Evolutionary conservation across 73 alveolate genomes (phyloP).

Genomic region (Paramecium biaurelia): DNA sequence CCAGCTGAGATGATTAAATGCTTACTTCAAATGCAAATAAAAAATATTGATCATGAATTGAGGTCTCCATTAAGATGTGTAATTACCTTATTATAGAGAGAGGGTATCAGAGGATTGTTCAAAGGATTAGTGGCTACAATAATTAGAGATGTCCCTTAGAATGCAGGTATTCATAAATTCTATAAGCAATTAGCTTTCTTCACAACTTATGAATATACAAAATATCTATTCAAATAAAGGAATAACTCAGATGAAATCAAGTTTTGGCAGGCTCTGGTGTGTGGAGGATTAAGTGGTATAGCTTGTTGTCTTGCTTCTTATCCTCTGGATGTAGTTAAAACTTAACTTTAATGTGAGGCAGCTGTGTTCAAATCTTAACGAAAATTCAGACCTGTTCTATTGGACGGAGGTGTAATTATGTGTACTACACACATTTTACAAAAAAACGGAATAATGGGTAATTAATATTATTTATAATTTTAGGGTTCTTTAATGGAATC

Average conservation of each 20-base stretch:
- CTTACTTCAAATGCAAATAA: not conserved
- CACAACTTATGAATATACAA: slow-evolving; percentile 1
- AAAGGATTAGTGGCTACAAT: slow-evolving; percentile 37
- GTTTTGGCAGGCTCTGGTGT: not conserved
- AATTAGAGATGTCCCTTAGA: slow-evolving; percentile 42
- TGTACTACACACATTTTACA: slow-evolving; percentile 24
- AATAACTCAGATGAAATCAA: not conserved
- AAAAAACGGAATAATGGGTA: not conserved
- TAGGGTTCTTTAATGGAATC: slow-evolving; percentile 29
- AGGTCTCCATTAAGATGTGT: not conserved
- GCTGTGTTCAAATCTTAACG: not conserved
- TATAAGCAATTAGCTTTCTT: not conserved
- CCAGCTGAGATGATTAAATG: slow-evolving; percentile 47
- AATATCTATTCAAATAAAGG: not conserved
- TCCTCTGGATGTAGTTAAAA: slow-evolving; percentile 42
- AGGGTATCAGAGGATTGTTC: not conserved
- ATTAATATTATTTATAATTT: not conserved
- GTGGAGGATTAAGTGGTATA: slow-evolving; percentile 26
- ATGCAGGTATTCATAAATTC: slow-evolving; percentile 6
- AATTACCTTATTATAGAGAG: not conserved
- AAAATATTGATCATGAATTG: not conserved
- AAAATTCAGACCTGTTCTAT: not conserved
- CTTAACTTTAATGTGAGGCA: slow-evolving; percentile 20
- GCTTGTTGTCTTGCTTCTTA: slow-evolving; percentile 47
- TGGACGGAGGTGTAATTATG: slow-evolving; percentile 35